These are phyloP conservation scores for Globisporangium carolinianum DNA, from an alignment of 352 stramenopile species.

Conservation along the genomic window DNA sequence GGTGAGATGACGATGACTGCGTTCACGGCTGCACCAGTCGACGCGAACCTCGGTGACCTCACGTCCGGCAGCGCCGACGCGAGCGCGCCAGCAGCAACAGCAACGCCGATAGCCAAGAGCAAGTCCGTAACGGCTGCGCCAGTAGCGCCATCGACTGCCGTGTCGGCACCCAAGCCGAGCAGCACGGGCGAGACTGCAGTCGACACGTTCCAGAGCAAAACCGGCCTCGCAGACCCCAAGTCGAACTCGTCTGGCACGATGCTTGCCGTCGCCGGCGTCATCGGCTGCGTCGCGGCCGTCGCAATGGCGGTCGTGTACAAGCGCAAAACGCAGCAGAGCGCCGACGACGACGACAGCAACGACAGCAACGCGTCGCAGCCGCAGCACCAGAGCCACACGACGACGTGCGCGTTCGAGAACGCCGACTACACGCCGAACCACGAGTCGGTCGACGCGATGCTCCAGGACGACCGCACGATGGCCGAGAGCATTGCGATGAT, in stretches of 20 bases:
- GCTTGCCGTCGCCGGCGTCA: background rate
- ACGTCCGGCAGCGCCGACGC: background rate
- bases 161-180: background rate
- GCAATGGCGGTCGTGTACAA: constrained; percentile 11
- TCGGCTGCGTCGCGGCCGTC: constrained; percentile 6
- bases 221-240: background rate
- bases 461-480: constrained; percentile 10
- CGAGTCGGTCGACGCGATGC: constrained; percentile 10
- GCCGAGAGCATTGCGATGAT: constrained; percentile 10
- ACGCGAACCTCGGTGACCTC: background rate
- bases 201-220: constrained; percentile 13
- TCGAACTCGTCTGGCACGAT: background rate
- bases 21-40: constrained; percentile 11
- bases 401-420: constrained; percentile 12
- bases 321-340: background rate
- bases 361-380: background rate
- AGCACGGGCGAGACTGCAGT: constrained; percentile 7
- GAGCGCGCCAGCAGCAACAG: background rate
- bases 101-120: background rate
- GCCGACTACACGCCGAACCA: constrained; percentile 8
- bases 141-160: background rate
- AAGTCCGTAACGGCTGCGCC: background rate
- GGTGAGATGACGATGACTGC: constrained; percentile 6
- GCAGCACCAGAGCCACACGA: constrained; percentile 5
- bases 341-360: constrained; percentile 2